phyloP scores from a whole-genome alignment of 2,329 filamentous ascomycete genomes.

The Apiospora saccharicola region DNA sequence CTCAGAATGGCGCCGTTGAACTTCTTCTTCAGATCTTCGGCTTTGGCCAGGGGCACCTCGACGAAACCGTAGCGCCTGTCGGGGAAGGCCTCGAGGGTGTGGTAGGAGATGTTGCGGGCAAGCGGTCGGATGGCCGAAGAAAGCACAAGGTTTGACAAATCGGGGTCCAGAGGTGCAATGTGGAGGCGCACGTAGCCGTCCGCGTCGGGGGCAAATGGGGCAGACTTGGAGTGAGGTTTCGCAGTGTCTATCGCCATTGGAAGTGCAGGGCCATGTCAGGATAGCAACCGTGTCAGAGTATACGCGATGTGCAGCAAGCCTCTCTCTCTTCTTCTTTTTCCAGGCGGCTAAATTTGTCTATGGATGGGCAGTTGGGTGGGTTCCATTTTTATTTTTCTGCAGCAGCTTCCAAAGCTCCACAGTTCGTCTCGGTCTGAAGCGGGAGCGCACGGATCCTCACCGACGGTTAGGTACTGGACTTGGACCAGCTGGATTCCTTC shows the following conservation, averaged over 20 bases:
- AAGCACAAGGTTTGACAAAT: constrained; percentile 76
- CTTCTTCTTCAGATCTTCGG: constrained; percentile 90
- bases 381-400: constrained; percentile 20
- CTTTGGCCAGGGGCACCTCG: constrained; percentile 80
- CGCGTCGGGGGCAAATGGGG: constrained; percentile 28
- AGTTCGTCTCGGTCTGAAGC: background rate
- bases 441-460: constrained; percentile 28
- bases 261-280: constrained; percentile 22
- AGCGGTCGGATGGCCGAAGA: constrained; percentile 69
- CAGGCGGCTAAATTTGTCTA: constrained; percentile 27
- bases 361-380: background rate
- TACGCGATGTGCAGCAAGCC: background rate
- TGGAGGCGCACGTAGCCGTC: constrained; percentile 70
- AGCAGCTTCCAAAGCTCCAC: constrained; percentile 4
- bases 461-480: constrained; percentile 10
- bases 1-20: constrained; percentile 86
- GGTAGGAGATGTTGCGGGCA: constrained; percentile 87
- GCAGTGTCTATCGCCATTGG: constrained; percentile 33
- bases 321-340: background rate
- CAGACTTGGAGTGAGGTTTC: constrained; percentile 27
- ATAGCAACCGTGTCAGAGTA: background rate
- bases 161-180: constrained; percentile 83
- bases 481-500: background rate
- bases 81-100: constrained; percentile 84
- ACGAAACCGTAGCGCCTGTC: constrained; percentile 92